Percentiles rank a stretch among this genome's conserved stretches.
Evolutionary conservation across 2,329 filamentous ascomycete species (phyloP).

Genomic region (Cryoendolithus antarcticus): DNA sequence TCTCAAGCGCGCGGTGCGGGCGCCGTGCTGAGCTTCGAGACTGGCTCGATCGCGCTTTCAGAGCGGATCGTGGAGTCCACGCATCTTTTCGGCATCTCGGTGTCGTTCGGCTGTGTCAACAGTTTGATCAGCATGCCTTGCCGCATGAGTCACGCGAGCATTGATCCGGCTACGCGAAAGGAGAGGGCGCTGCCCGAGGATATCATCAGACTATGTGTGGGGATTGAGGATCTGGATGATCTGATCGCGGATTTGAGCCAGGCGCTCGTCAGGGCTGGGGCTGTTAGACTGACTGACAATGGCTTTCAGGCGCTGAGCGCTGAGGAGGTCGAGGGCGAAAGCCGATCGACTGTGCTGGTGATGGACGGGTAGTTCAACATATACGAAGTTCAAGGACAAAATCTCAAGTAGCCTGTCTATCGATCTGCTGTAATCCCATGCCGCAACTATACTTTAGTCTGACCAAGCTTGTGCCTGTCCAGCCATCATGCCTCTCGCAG

Average conservation of each 20-base stretch:
- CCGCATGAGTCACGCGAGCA: slow-evolving; percentile 98
- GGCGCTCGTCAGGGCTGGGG: slow-evolving; percentile 87
- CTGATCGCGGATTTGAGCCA: slow-evolving; percentile 84
- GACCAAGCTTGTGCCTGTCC: too few relatives aligned
- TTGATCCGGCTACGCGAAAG: slow-evolving; percentile 82
- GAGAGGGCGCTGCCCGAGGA: slow-evolving; percentile 93
- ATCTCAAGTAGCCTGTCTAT: too few relatives aligned
- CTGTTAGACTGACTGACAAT: slow-evolving; percentile 73
- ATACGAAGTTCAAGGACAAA: slow-evolving; percentile 4
- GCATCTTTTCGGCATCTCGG: slow-evolving; percentile 84
- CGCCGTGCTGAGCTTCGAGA: slow-evolving; percentile 92
- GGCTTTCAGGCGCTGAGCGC: slow-evolving; percentile 54
- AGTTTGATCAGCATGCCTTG: slow-evolving; percentile 98
- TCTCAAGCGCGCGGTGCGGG: slow-evolving; percentile 89
- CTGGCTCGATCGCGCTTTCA: slow-evolving; percentile 68
- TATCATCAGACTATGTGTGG: slow-evolving; percentile 87
- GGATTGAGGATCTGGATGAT: slow-evolving; percentile 87
- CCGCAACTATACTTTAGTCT: too few relatives aligned
- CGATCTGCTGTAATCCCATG: too few relatives aligned
- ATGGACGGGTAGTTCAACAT: slow-evolving; percentile 22
- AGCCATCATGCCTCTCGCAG: too few relatives aligned
- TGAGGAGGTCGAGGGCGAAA: slow-evolving; percentile 18
- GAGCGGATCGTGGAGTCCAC: slow-evolving; percentile 92
- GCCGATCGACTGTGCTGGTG: slow-evolving; percentile 19
- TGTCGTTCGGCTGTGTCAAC: slow-evolving; percentile 97